These are phyloP conservation scores for Tilletiopsis washingtonensis DNA, from an alignment of 1,284 basidiomycete species.

Conservation along the genomic window DNA sequence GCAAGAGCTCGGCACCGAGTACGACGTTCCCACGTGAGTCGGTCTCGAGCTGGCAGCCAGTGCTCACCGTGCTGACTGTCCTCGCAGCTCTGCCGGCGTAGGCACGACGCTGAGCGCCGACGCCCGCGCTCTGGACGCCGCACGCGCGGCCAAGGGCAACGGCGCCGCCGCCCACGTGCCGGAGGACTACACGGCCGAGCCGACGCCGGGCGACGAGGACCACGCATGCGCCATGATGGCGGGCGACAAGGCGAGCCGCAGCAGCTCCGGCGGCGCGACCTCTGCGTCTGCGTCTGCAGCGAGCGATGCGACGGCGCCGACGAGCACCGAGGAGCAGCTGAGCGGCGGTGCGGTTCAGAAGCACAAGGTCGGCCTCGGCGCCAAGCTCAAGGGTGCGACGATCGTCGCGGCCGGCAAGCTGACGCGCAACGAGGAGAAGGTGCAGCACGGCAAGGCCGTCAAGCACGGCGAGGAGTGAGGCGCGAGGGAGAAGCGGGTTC, in stretches of 20 bases:
- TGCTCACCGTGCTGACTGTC: background rate
- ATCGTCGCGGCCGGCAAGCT: background rate
- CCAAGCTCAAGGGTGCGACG: background rate
- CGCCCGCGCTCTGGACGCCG: background rate
- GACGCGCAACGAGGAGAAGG: background rate
- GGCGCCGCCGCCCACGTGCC: background rate
- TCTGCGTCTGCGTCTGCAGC: too few species aligned
- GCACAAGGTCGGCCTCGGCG: too few species aligned
- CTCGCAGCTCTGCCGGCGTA: background rate
- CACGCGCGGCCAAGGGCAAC: background rate
- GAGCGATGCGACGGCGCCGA: too few species aligned
- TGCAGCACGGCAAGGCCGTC: background rate
- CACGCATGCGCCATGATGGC: background rate
- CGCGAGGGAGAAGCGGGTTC: too few species aligned
- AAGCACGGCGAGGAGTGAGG: background rate
- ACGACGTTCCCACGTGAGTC: background rate
- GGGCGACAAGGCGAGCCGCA: too few species aligned
- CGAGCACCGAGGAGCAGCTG: too few species aligned
- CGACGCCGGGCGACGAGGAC: background rate
- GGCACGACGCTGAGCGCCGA: background rate
- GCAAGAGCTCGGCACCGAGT: background rate
- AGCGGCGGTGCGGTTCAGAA: too few species aligned
- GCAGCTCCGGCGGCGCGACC: too few species aligned
- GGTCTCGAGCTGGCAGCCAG: background rate
- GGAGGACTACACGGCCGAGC: background rate